Percentiles rank a stretch among this genome's conserved stretches.
Conservation (phyloP, 768 basidiomycete genomes). For the Mycena galopus region DNA sequence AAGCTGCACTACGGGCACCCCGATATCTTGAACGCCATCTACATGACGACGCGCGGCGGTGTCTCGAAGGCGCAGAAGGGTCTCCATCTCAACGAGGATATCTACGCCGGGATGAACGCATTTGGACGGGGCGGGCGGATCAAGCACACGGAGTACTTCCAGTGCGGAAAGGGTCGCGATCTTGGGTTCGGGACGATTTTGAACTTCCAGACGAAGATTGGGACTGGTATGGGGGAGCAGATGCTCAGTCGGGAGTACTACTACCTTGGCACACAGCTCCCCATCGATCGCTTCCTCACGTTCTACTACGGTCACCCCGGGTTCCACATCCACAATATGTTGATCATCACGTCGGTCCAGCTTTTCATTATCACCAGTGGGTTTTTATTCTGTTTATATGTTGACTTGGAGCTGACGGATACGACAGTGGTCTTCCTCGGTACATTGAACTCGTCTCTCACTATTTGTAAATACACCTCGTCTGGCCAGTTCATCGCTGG, state of each 20-base stretch:
- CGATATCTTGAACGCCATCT: constrained; percentile 97
- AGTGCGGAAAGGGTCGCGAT: constrained; percentile 99
- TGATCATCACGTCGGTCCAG: constrained; percentile 97
- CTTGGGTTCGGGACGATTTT: constrained; percentile 98
- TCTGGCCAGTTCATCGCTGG: constrained; percentile 82
- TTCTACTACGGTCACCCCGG: constrained; percentile 99
- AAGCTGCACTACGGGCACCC: constrained; percentile 99
- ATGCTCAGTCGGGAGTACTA: constrained; percentile 99
- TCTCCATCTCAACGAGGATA: constrained; percentile 99
- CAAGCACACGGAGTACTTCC: constrained; percentile 99
- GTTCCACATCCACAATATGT: constrained; percentile 99
- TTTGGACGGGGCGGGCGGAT: constrained; percentile 96
- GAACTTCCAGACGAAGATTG: constrained; percentile 99
- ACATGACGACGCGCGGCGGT: constrained; percentile 98
- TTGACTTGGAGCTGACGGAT: constrained; percentile 30
- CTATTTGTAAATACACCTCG: constrained; percentile 83
- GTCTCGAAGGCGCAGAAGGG: constrained; percentile 99
- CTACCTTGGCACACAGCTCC: constrained; percentile 97
- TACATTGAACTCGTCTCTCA: constrained; percentile 85
- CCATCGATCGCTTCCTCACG: constrained; percentile 98
- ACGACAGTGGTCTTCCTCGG: constrained; percentile 92
- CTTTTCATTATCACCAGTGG: constrained; percentile 91
- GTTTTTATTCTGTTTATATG: constrained; percentile 47
- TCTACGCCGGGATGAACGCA: constrained; percentile 99
- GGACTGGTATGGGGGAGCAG: constrained; percentile 99